Percentiles rank a stretch among this genome's conserved stretches.
phyloP scores from a whole-genome alignment of 2,329 filamentous ascomycete genomes.

The Talaromyces funiculosus region DNA sequence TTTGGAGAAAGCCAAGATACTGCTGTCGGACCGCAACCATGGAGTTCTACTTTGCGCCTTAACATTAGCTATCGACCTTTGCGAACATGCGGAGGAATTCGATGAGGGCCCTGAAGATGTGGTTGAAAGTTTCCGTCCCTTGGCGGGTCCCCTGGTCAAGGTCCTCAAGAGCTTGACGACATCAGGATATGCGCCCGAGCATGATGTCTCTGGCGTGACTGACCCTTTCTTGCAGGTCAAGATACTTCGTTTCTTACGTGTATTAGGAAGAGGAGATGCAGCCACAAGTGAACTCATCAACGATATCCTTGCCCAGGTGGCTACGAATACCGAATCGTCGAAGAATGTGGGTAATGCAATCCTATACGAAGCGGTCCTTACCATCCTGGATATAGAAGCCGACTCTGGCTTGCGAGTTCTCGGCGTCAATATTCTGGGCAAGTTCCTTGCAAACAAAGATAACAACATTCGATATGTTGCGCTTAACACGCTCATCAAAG shows the following conservation, averaged over 20 bases:
- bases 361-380: constrained; percentile 92
- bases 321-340: constrained; percentile 94
- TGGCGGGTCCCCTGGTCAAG: constrained; percentile 79
- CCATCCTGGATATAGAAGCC: constrained; percentile 95
- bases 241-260: constrained; percentile 77
- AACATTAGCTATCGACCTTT: constrained; percentile 84
- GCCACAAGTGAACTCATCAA: constrained; percentile 96
- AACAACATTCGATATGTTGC: constrained; percentile 99
- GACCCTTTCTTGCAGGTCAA: constrained; percentile 98
- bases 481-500: constrained; percentile 93
- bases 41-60: constrained; percentile 89
- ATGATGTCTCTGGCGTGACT: constrained; percentile 96
- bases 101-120: constrained; percentile 86
- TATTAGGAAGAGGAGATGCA: constrained; percentile 78
- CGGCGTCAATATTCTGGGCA: constrained; percentile 96
- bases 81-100: constrained; percentile 79
- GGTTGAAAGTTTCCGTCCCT: constrained; percentile 81
- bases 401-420: constrained; percentile 91
- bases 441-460: constrained; percentile 96
- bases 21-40: constrained; percentile 90
- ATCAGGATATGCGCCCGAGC: constrained; percentile 93
- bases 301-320: constrained; percentile 94
- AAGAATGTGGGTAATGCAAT: constrained; percentile 99
- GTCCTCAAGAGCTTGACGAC: constrained; percentile 88
- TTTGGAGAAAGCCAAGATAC: constrained; percentile 80